Evolutionary conservation across 495 filamentous ascomycete genomes (phyloP).

Genomic region (Gamarada debralockiae): DNA sequence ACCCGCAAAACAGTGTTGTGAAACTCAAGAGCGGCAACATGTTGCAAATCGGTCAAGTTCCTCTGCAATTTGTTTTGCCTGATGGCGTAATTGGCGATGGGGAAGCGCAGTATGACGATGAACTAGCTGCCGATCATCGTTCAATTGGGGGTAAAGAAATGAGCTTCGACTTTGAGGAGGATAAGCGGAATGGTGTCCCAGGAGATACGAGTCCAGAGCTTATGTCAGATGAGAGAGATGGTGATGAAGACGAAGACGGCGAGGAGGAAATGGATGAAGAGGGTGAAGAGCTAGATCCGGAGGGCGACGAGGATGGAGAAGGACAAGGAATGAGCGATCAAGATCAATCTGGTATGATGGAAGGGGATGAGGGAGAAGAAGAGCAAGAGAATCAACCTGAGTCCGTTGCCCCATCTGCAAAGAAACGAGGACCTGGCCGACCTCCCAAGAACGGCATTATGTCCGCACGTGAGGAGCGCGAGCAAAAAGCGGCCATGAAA

Average conservation of each 20-base stretch:
- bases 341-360: neutral
- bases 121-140: slow-evolving; percentile 32
- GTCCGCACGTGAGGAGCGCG: slow-evolving; percentile 87
- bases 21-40: slow-evolving; percentile 66
- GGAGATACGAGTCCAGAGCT: slow-evolving; percentile 49
- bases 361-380: slow-evolving; percentile 23
- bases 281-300: slow-evolving; percentile 13
- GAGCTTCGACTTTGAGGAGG: slow-evolving; percentile 65
- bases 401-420: slow-evolving; percentile 33
- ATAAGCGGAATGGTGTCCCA: slow-evolving; percentile 37
- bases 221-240: slow-evolving; percentile 17
- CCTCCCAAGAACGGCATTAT: slow-evolving; percentile 92
- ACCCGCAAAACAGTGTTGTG: slow-evolving; percentile 55
- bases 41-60: slow-evolving; percentile 76
- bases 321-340: slow-evolving; percentile 3
- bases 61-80: slow-evolving; percentile 69
- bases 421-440: slow-evolving; percentile 78
- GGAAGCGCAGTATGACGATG: slow-evolving; percentile 52
- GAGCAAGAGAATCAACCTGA: slow-evolving; percentile 27
- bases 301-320: slow-evolving; percentile 11
- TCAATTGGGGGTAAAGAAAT: slow-evolving; percentile 54
- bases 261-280: slow-evolving; percentile 21
- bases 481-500: slow-evolving; percentile 62
- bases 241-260: slow-evolving; percentile 30
- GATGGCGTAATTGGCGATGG: slow-evolving; percentile 67